phyloP scores from a whole-genome alignment of 2,329 filamentous ascomycete genomes.

The Talaromyces albobiverticillius region DNA sequence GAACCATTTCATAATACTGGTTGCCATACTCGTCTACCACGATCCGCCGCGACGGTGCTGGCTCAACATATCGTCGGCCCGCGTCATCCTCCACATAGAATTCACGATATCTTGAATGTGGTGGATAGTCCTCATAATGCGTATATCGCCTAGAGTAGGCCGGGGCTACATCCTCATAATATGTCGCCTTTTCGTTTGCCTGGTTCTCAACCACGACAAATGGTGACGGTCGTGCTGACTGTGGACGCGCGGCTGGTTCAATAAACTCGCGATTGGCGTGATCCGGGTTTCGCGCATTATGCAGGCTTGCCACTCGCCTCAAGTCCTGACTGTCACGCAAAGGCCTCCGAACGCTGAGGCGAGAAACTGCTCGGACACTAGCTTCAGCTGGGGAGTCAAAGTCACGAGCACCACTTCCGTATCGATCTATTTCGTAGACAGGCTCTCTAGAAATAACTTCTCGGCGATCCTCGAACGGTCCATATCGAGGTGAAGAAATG shows the following conservation, averaged over 20 bases:
- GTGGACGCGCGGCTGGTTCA: slow-evolving; percentile 41
- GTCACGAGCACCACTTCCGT: slow-evolving; percentile 22
- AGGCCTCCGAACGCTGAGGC: slow-evolving; percentile 35
- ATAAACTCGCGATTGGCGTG: slow-evolving; percentile 41
- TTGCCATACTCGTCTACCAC: slow-evolving; percentile 80
- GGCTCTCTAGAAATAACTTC: slow-evolving; percentile 28
- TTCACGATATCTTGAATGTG: slow-evolving; percentile 36
- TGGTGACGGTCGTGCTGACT: slow-evolving; percentile 35
- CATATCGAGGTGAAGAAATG: slow-evolving; percentile 40
- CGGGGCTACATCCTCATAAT: slow-evolving; percentile 37
- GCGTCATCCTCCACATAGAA: slow-evolving; percentile 43
- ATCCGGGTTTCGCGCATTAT: slow-evolving; percentile 43
- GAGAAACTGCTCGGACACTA: slow-evolving; percentile 36
- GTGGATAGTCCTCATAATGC: slow-evolving; percentile 35
- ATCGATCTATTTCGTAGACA: slow-evolving; percentile 35
- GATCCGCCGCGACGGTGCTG: slow-evolving; percentile 62
- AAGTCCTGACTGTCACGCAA: slow-evolving; percentile 44
- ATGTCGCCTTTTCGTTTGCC: slow-evolving; percentile 34
- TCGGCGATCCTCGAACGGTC: slow-evolving; percentile 32
- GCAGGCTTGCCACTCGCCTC: slow-evolving; percentile 46
- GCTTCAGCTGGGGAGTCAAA: slow-evolving; percentile 30
- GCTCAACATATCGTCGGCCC: slow-evolving; percentile 48
- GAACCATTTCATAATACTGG: slow-evolving; percentile 65
- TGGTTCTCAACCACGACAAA: slow-evolving; percentile 40
- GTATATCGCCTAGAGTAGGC: slow-evolving; percentile 32